Evolutionary conservation across 2,329 filamentous ascomycete species (phyloP).

Genomic region (Laburnicola sp.): DNA sequence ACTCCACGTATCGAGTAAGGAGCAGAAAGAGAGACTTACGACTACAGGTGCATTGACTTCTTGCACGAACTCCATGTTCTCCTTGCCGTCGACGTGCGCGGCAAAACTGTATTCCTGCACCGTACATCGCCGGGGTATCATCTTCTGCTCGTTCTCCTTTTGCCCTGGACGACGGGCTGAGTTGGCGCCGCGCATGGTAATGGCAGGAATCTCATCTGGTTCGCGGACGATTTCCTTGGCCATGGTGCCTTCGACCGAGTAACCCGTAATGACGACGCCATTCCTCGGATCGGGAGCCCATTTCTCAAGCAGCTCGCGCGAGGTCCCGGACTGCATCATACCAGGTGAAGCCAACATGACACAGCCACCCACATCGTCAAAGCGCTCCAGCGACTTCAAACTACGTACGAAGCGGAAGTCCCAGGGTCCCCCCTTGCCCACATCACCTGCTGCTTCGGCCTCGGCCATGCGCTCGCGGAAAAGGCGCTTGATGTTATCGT

Average conservation of each 20-base stretch:
- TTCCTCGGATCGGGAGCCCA: constrained; percentile 98
- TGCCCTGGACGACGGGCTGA: constrained; percentile 64
- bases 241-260: constrained; percentile 98
- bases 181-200: constrained; percentile 66
- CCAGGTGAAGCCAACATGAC: constrained; percentile 97
- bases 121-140: constrained; percentile 90
- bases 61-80: constrained; percentile 96
- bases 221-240: constrained; percentile 94
- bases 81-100: constrained; percentile 91
- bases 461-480: constrained; percentile 92
- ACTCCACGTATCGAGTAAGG: not conserved
- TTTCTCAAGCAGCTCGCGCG: constrained; percentile 85
- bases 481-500: constrained; percentile 97
- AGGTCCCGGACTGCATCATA: constrained; percentile 98
- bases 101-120: constrained; percentile 95
- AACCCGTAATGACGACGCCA: constrained; percentile 97
- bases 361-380: constrained; percentile 92
- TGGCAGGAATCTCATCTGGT: constrained; percentile 89
- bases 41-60: constrained; percentile 90
- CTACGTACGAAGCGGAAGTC: constrained; percentile 95
- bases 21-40: constrained; percentile 64
- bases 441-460: constrained; percentile 77
- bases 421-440: constrained; percentile 81
- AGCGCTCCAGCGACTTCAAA: constrained; percentile 88
- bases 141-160: constrained; percentile 77